phyloP scores from a whole-genome alignment of 805 yeast genomes.

The Tetrapisispora iriomotensis region DNA sequence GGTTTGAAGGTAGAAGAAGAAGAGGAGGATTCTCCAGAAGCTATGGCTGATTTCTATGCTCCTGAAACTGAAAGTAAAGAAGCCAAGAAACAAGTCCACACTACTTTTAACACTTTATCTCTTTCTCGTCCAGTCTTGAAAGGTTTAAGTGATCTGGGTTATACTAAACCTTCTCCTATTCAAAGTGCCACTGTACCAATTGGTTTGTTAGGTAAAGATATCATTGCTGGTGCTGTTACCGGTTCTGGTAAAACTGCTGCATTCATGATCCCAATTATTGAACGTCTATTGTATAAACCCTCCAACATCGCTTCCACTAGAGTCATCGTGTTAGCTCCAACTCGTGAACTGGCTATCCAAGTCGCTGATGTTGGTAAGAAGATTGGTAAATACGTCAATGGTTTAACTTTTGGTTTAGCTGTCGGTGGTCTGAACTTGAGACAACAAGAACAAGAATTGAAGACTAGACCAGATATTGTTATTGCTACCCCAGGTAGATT shows the following conservation, averaged over 20 bases:
- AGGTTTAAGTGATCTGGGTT: conserved; percentile 73
- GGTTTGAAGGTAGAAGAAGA: conserved; percentile 20
- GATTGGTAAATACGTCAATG: conserved; percentile 65
- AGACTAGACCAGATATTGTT: conserved; percentile 88
- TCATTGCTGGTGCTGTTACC: conserved; percentile 98
- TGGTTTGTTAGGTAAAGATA: conserved; percentile 86
- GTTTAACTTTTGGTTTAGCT: conserved; percentile 82
- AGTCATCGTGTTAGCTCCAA: conserved; percentile 86
- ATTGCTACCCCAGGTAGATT: conserved; percentile 98
- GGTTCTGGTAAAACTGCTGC: conserved; percentile 99
- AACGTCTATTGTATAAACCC: conserved; percentile 84
- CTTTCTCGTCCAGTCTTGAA: conserved; percentile 85
- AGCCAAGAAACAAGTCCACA: conserved; percentile 43
- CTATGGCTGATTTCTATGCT: conserved; percentile 70
- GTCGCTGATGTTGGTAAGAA: conserved; percentile 88
- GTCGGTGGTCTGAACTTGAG: conserved; percentile 96
- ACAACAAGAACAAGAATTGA: conserved; percentile 91
- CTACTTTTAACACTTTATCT: conserved; percentile 64
- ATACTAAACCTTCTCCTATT: conserved; percentile 84
- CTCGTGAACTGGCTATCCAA: conserved; percentile 96
- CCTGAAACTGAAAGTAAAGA: conserved; percentile 43
- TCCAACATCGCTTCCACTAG: conserved; percentile 77
- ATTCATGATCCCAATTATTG: conserved; percentile 89
- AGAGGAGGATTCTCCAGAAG: conserved; percentile 51
- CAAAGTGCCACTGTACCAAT: conserved; percentile 91